These are phyloP conservation scores for Mycena leptocephala DNA, from an alignment of 768 basidiomycete genomes.

Conservation along the genomic window DNA sequence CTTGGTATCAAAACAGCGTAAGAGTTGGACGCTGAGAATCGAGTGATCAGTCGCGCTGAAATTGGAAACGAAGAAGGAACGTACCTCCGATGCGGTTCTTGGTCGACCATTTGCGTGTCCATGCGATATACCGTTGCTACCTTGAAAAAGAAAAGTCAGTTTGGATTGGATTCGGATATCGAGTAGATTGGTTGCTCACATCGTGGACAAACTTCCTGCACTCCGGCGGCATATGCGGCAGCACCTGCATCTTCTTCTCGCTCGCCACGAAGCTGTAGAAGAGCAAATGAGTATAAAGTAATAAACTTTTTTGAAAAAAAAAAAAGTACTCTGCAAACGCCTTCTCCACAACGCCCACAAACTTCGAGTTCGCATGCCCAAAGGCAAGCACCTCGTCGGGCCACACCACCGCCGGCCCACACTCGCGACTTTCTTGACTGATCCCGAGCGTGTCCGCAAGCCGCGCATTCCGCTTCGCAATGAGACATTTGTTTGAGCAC, in stretches of 20 bases:
- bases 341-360: constrained; percentile 83
- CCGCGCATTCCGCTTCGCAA: constrained; percentile 89
- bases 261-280: constrained; percentile 74
- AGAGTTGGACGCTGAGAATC: constrained; percentile 82
- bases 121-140: constrained; percentile 88
- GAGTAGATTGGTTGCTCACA: constrained; percentile 57
- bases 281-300: constrained; percentile 1
- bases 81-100: constrained; percentile 87
- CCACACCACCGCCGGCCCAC: constrained; percentile 63
- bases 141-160: constrained; percentile 49
- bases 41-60: not conserved
- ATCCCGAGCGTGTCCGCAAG: constrained; percentile 96
- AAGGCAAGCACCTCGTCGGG: constrained; percentile 74
- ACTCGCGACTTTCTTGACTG: constrained; percentile 63
- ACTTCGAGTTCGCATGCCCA: constrained; percentile 75
- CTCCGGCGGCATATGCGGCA: constrained; percentile 87
- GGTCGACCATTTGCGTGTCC: constrained; percentile 90
- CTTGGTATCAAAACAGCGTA: constrained; percentile 87
- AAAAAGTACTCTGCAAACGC: constrained; percentile 83
- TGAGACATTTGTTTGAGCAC: constrained; percentile 88
- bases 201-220: constrained; percentile 89
- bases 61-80: constrained; percentile 21
- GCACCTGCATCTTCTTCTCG: constrained; percentile 76
- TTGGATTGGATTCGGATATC: not conserved
- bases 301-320: constrained; percentile 30